Percentiles rank a stretch among this genome's conserved stretches.
phyloP scores from a whole-genome alignment of 192 early-diverging fungal genomes.

The Backusella psychrophila region DNA sequence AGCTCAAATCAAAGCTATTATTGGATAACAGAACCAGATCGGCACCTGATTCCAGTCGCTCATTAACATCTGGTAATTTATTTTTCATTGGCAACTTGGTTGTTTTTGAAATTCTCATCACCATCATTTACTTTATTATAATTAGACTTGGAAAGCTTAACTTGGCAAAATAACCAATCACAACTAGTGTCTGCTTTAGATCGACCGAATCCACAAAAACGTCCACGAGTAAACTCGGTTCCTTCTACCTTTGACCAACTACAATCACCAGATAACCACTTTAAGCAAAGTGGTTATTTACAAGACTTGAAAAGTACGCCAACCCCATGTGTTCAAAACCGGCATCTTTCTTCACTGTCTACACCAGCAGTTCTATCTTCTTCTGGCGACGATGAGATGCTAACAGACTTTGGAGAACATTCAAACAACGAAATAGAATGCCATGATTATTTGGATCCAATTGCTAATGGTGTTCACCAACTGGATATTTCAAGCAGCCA shows the following conservation, averaged over 20 bases:
- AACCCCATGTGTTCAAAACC: not conserved
- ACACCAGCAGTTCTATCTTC: not conserved
- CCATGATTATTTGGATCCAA: slow-evolving; percentile 7
- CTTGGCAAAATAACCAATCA: slow-evolving; percentile 2
- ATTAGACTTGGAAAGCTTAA: slow-evolving; percentile 1
- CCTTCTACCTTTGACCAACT: slow-evolving; percentile 18
- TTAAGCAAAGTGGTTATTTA: not conserved
- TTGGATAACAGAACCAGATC: not conserved
- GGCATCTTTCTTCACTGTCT: not conserved
- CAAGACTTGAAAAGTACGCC: not conserved
- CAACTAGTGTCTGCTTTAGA: not conserved
- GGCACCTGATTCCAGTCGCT: not conserved
- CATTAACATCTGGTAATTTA: not conserved
- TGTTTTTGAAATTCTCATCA: not conserved
- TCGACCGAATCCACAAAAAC: not conserved
- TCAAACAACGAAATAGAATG: not conserved
- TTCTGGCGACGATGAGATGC: not conserved
- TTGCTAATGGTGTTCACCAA: slow-evolving; percentile 18
- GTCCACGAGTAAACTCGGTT: slow-evolving; percentile 27
- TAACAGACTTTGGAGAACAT: not conserved
- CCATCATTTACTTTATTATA: not conserved
- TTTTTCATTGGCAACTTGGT: not conserved
- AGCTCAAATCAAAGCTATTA: slow-evolving; percentile 28
- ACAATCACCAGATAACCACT: not conserved
- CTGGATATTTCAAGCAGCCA: slow-evolving; percentile 3